Evolutionary conservation across 352 stramenopile species (phyloP), one percentile per base, ranked within the genome.

Genomic region (Phytophthora sp.): DNA sequence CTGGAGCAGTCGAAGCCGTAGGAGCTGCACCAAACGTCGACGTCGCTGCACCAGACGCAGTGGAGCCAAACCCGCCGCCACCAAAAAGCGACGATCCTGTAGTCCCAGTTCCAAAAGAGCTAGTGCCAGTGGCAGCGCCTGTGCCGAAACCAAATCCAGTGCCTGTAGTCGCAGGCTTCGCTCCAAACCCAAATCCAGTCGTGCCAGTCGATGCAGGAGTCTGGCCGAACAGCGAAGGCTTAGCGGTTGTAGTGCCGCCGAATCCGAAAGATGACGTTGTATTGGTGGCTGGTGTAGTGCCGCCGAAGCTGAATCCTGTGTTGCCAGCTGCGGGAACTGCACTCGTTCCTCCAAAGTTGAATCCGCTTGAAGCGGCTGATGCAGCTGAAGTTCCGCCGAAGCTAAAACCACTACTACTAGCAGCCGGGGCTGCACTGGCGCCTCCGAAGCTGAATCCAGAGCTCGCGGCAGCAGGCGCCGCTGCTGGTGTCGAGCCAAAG

Each of bases 151-250:
- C 47, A 35, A 71, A 71, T 12, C 62, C 67, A 23, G 77, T 72
- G 1, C 55, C 35, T 54, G 63, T 24, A 39, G 51, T 60, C 11
- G 64, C 47, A 24, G 68, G 68, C 29, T 73, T 76, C 1, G 65
- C 52, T 44, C 69, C 60, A 60, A 73, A 77, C 6, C 66, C 47
- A 58, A 86, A 86, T 16, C 76, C 76, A 20, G 62, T 67, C 2
- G 64, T 69, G 23, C 65, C 65, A 33, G 76, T 63, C 2, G 71
- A 62, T 3, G 62, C 61, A 23, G 74, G 53, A 18, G 69, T 78
- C 30, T 88, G 73, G 7, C 75, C 75, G 29, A 90, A 90, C 16
- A 86, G 52, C 6, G 79, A 75, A 18, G 79, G 77, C 57, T 84
- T 90, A 9, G 79, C 33, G 7, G 70, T 60, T 27, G 71, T 41